phyloP scores from a whole-genome alignment of 2,329 filamentous ascomycete genomes.

The Venturiaceae sp. region DNA sequence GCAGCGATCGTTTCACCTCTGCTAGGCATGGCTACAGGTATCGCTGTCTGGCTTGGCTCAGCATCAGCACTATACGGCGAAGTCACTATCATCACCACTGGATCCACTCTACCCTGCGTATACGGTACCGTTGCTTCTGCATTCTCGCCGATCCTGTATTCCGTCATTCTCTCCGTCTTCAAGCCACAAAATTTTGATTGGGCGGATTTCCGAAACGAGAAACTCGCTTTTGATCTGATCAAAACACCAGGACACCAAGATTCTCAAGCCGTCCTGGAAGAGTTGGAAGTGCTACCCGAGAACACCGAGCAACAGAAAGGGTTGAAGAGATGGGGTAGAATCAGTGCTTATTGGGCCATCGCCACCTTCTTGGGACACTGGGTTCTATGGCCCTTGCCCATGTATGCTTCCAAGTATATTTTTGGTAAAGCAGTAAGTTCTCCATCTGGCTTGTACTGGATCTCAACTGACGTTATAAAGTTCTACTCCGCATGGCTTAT shows the following conservation, averaged over 20 bases:
- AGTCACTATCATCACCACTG: conserved; percentile 39
- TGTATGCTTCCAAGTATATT: conserved; percentile 43
- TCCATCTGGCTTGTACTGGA: conserved; percentile 3
- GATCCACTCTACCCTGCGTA: conserved; percentile 39
- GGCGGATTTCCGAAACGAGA: conserved; percentile 31
- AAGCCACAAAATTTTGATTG: conserved; percentile 34
- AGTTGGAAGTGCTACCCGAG: conserved; percentile 15
- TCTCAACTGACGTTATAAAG: conserved; percentile 8
- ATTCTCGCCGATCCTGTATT: conserved; percentile 33
- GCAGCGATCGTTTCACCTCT: conserved; percentile 43
- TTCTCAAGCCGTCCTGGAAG: background rate
- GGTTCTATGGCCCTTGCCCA: conserved; percentile 46
- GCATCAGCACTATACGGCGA: conserved; percentile 37
- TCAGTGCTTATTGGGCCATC: conserved; percentile 36
- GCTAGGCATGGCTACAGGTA: conserved; percentile 39
- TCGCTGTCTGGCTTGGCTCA: conserved; percentile 43
- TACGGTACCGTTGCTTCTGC: conserved; percentile 43
- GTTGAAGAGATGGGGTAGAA: conserved; percentile 37
- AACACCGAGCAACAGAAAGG: conserved; percentile 18
- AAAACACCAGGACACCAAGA: background rate
- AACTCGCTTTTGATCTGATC: conserved; percentile 27
- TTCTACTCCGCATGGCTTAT: conserved; percentile 44
- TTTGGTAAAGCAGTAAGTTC: conserved; percentile 31
- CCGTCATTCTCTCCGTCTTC: conserved; percentile 35
- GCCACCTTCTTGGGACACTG: conserved; percentile 44